These are phyloP conservation scores for Fomitiporia mediterranea DNA, from an alignment of 1,284 basidiomycete species.

Conservation along the genomic window DNA sequence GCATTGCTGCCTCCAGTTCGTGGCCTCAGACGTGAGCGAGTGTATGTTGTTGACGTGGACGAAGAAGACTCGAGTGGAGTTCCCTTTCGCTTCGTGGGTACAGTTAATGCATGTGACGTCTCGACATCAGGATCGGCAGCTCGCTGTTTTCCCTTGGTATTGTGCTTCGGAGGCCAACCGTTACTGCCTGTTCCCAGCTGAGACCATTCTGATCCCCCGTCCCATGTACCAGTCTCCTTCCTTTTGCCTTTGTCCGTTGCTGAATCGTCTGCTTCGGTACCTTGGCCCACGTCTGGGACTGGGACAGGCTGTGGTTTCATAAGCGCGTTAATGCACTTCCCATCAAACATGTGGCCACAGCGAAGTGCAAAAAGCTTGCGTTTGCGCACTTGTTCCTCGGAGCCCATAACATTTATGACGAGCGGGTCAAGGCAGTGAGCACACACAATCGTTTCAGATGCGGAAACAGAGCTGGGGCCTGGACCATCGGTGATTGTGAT, in stretches of 20 bases:
- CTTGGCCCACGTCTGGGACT: background rate
- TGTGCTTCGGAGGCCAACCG: background rate
- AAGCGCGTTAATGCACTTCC: constrained; percentile 58
- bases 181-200: background rate
- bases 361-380: constrained; percentile 43
- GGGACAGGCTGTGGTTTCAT: constrained; percentile 40
- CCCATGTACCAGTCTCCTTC: background rate
- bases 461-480: constrained; percentile 13
- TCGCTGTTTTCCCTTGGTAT: constrained; percentile 5
- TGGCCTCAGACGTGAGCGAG: constrained; percentile 53
- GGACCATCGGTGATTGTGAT: constrained; percentile 9
- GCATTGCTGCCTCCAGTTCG: constrained; percentile 26
- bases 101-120: background rate
- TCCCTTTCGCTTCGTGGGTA: background rate
- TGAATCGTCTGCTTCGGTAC: too few relatives aligned
- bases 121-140: background rate
- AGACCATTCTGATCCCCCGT: background rate
- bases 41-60: constrained; percentile 32
- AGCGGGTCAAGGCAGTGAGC: constrained; percentile 17
- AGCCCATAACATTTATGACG: constrained; percentile 17
- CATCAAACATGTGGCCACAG: constrained; percentile 74
- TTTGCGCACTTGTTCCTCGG: constrained; percentile 17
- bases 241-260: constrained; percentile 15
- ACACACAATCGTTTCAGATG: constrained; percentile 15
- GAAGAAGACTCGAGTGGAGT: background rate